Percentiles rank a stretch among this genome's conserved stretches.
These are phyloP conservation scores for Aphanomyces euteiches DNA, from an alignment of 352 stramenopile species.

Conservation along the genomic window DNA sequence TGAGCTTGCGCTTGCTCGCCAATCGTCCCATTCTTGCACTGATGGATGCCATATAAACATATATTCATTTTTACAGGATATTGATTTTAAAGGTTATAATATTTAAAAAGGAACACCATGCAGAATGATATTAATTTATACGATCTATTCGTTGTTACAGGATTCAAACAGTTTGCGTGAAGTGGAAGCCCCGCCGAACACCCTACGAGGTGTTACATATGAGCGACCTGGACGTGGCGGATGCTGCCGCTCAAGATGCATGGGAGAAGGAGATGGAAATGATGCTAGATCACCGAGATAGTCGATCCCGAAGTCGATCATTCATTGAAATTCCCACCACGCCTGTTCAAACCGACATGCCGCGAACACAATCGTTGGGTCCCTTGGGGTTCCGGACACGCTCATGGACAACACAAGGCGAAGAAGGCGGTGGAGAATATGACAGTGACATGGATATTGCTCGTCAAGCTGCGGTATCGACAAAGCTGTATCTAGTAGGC, in stretches of 20 bases:
- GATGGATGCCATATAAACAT: not conserved
- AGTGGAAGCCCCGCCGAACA: not conserved
- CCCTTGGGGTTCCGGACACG: not conserved
- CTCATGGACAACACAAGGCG: constrained; percentile 8
- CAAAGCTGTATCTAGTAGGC: constrained; percentile 80
- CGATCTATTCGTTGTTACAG: too few relatives aligned
- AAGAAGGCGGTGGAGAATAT: constrained; percentile 15
- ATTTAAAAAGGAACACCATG: not conserved
- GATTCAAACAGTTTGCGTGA: not conserved
- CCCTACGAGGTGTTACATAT: constrained; percentile 20
- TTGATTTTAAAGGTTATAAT: not conserved
- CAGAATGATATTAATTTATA: not conserved
- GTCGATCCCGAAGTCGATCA: constrained; percentile 71
- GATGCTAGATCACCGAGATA: constrained; percentile 56
- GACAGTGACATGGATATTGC: constrained; percentile 44
- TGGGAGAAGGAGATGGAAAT: constrained; percentile 84
- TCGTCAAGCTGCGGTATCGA: constrained; percentile 65
- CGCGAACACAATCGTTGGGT: constrained; percentile 14
- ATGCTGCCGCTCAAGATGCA: constrained; percentile 45
- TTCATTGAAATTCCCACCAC: constrained; percentile 36
- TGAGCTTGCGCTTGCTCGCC: constrained; percentile 75
- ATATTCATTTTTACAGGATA: constrained; percentile 3
- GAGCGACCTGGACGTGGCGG: constrained; percentile 39
- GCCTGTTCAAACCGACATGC: constrained; percentile 25
- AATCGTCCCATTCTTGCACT: constrained; percentile 54